These are phyloP conservation scores for Pseudoneurospora amorphoporcata DNA, from an alignment of 495 filamentous ascomycete genomes.

Conservation along the genomic window DNA sequence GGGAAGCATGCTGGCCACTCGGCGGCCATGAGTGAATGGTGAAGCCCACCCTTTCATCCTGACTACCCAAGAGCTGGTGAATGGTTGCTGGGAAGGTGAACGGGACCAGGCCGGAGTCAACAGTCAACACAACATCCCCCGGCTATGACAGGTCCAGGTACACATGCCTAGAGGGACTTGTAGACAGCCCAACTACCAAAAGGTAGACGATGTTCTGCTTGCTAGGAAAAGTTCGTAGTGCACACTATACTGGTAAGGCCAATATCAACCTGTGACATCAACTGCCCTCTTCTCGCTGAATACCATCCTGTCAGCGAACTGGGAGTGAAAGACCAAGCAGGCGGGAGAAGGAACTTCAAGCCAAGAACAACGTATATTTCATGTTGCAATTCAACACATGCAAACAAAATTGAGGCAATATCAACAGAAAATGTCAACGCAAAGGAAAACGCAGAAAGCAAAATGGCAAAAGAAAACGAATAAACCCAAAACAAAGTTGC, in stretches of 20 bases:
- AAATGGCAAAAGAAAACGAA: background rate
- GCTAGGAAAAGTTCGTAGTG: too few species aligned
- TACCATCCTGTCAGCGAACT: background rate
- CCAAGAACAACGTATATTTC: background rate
- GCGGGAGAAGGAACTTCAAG: background rate
- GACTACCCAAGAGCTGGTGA: background rate
- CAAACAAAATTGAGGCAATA: too few species aligned
- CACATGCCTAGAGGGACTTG: too few species aligned
- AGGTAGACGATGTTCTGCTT: too few species aligned
- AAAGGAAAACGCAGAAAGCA: too few species aligned
- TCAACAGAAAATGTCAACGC: too few species aligned
- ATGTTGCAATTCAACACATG: too few species aligned
- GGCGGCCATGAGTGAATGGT: background rate
- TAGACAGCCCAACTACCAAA: too few species aligned
- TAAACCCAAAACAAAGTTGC: background rate
- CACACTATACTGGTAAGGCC: too few species aligned
- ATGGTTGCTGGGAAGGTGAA: background rate
- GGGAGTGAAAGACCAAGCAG: background rate
- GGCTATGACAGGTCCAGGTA: too few species aligned
- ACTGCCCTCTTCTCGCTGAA: background rate
- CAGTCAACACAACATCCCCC: background rate
- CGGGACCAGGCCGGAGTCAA: background rate
- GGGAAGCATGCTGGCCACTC: too few species aligned
- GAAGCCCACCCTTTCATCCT: background rate
- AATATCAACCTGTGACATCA: background rate